Percentiles rank a stretch among this genome's conserved stretches.
These are phyloP conservation scores for Parsonsia alboflavescens DNA, from an alignment of 257 asterid genomes.

Conservation along the genomic window DNA sequence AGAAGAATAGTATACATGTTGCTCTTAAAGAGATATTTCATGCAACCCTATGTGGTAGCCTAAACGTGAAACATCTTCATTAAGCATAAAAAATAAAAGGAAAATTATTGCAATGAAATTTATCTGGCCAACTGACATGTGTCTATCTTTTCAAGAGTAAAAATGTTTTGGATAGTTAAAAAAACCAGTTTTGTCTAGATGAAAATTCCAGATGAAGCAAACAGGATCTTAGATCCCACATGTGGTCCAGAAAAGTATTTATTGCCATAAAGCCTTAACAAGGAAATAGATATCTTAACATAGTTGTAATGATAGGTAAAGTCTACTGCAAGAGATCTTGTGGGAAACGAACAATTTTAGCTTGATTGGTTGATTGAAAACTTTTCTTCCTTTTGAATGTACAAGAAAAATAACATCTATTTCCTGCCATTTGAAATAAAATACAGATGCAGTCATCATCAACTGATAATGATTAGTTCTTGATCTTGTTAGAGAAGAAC, in stretches of 20 bases:
- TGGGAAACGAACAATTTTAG: neutral
- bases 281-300: neutral
- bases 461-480: neutral
- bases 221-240: neutral
- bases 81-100: no score
- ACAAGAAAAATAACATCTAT: neutral
- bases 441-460: neutral
- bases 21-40: no score
- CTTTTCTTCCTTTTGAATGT: neutral
- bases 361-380: slow-evolving; percentile 1
- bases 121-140: no score
- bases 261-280: neutral
- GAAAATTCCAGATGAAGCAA: no score
- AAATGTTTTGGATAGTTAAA: no score
- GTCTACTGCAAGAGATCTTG: neutral
- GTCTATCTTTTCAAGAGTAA: no score
- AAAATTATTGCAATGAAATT: no score
- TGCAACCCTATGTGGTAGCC: no score
- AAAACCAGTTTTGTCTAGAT: no score
- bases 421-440: neutral
- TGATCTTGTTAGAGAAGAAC: neutral
- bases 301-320: neutral
- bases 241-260: neutral
- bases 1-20: no score
- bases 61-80: no score